A percentile compares a stretch with the other conserved stretches of the same genome.
Evolutionary conservation across 2,329 filamentous ascomycete species (phyloP).

Genomic region (Coniochaeta sp.): DNA sequence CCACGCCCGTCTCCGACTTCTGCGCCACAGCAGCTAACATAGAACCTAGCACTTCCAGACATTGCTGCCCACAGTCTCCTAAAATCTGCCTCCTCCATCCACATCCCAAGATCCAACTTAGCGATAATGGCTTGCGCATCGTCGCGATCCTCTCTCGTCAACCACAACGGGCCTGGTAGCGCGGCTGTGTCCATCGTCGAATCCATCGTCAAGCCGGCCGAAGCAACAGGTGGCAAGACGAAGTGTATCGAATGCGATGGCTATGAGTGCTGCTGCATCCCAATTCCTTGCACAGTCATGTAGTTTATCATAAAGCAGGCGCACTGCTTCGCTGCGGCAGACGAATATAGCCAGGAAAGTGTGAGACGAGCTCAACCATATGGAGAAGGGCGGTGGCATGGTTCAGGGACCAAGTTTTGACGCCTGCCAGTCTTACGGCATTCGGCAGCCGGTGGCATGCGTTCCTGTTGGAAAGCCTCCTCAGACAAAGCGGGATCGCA

Average conservation of each 20-base stretch:
- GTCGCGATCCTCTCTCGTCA: conserved; percentile 21
- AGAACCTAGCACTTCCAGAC: neutral
- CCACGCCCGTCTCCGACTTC: neutral
- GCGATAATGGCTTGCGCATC: conserved; percentile 24
- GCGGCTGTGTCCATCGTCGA: conserved; percentile 39
- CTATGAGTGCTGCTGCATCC: conserved; percentile 47
- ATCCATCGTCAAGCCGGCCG: conserved; percentile 42
- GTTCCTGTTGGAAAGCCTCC: neutral
- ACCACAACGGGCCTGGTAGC: conserved; percentile 39
- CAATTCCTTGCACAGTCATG: conserved; percentile 42
- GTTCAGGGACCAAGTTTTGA: neutral
- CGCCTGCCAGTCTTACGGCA: neutral
- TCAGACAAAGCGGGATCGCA: neutral
- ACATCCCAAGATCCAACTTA: neutral
- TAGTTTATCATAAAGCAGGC: conserved; percentile 11
- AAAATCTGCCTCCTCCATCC: neutral
- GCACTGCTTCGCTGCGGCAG: neutral
- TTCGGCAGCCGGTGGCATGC: neutral
- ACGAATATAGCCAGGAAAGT: neutral
- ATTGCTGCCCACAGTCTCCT: neutral
- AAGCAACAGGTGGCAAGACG: conserved; percentile 24
- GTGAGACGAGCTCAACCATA: neutral
- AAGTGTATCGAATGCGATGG: conserved; percentile 43
- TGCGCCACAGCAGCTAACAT: neutral
- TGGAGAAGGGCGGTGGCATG: neutral